These are phyloP conservation scores for Apiospora kogelbergensis DNA, from an alignment of 2,329 filamentous ascomycete genomes.

Conservation along the genomic window DNA sequence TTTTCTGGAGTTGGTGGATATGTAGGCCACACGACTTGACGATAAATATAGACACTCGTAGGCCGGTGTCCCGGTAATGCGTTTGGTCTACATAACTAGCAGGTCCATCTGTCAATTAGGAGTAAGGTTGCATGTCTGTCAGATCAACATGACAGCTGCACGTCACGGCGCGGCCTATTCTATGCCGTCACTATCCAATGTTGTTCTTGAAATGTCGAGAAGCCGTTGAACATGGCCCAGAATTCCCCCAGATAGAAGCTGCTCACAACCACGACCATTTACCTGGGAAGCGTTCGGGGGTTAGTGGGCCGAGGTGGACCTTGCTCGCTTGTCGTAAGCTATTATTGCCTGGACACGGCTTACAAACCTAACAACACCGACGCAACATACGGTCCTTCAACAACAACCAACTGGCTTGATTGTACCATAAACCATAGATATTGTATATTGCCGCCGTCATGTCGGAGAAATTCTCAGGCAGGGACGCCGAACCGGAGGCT, in stretches of 20 bases:
- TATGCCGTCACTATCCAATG: not conserved
- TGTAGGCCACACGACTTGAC: no score
- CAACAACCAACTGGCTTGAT: not conserved
- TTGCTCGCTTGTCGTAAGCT: not conserved
- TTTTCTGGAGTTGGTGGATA: not conserved
- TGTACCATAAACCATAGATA: not conserved
- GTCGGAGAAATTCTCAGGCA: constrained; percentile 10
- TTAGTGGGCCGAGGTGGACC: not conserved
- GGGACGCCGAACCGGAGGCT: not conserved
- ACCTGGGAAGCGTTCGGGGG: not conserved
- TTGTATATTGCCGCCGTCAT: not conserved
- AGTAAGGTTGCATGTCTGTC: no score
- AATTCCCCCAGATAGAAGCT: not conserved
- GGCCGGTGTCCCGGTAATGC: no score
- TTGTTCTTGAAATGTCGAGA: not conserved
- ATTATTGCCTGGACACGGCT: not conserved
- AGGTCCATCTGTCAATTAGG: no score
- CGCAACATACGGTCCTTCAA: not conserved
- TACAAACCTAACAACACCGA: not conserved
- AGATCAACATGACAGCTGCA: not conserved
- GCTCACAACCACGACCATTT: not conserved
- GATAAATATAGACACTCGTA: no score
- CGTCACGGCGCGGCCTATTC: not conserved
- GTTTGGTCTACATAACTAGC: no score
- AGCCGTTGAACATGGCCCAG: not conserved